Evolutionary conservation across 1,284 basidiomycete genomes (phyloP).

Genomic region (Rhodotorula glutinis): DNA sequence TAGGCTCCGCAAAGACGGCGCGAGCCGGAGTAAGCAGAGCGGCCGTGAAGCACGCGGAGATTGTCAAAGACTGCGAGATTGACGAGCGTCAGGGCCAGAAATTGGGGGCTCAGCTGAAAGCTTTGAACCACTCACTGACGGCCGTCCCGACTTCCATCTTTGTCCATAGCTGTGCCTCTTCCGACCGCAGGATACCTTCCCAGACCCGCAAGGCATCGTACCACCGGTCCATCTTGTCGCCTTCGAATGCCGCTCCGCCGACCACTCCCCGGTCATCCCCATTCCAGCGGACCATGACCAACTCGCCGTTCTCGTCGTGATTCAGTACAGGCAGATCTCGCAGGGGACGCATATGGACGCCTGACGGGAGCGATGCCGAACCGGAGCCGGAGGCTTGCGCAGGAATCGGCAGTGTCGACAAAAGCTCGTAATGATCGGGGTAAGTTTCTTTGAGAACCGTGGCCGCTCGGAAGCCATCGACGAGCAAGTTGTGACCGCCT

Average conservation of each 20-base stretch:
- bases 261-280: constrained; percentile 88
- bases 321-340: constrained; percentile 51
- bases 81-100: not conserved
- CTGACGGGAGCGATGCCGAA: constrained; percentile 62
- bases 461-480: constrained; percentile 92
- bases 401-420: constrained; percentile 68
- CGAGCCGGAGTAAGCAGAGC: constrained; percentile 80
- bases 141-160: constrained; percentile 81
- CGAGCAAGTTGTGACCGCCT: constrained; percentile 83
- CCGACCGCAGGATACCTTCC: constrained; percentile 70
- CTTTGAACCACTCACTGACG: constrained; percentile 61
- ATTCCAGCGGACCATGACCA: constrained; percentile 85
- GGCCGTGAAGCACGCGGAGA: constrained; percentile 88
- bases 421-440: constrained; percentile 67
- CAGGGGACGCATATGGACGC: constrained; percentile 64
- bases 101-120: no score
- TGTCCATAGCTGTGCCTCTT: constrained; percentile 86
- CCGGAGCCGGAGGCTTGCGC: constrained; percentile 85
- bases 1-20: constrained; percentile 95
- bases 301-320: constrained; percentile 65
- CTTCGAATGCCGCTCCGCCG: constrained; percentile 61
- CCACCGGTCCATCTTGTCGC: constrained; percentile 52
- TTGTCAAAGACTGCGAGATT: constrained; percentile 74
- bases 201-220: constrained; percentile 79
- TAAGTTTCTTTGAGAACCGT: constrained; percentile 69